Evolutionary conservation across 768 basidiomycete species (phyloP).

Genomic region (Pulveroboletus sp.): DNA sequence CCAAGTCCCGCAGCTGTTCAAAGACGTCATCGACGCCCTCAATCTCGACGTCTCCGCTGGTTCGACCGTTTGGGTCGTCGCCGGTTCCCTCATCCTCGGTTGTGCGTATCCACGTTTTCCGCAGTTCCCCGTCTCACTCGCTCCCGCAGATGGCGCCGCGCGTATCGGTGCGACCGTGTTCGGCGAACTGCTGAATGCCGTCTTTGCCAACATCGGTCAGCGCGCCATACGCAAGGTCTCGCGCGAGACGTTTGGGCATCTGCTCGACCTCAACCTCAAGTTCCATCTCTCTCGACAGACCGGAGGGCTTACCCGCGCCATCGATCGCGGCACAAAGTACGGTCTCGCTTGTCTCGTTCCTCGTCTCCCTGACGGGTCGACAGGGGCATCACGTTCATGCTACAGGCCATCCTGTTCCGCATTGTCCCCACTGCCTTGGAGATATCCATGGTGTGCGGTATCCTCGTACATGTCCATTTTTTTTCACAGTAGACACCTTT

Average conservation of each 20-base stretch:
- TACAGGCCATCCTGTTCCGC: constrained; percentile 91
- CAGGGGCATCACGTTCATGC: constrained; percentile 93
- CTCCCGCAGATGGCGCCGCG: constrained; percentile 76
- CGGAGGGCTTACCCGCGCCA: constrained; percentile 92
- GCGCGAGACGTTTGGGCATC: constrained; percentile 90
- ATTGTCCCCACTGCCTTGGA: constrained; percentile 95
- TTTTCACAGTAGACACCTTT: not conserved
- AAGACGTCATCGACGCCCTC: constrained; percentile 82
- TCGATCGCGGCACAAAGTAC: constrained; percentile 96
- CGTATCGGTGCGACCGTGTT: constrained; percentile 88
- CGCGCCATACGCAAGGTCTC: constrained; percentile 92
- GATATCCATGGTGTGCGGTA: constrained; percentile 95
- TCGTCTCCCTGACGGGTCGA: not conserved
- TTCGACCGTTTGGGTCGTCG: constrained; percentile 86
- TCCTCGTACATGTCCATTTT: constrained; percentile 57
- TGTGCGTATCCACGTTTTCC: constrained; percentile 52
- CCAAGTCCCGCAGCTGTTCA: constrained; percentile 97
- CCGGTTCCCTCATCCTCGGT: constrained; percentile 84
- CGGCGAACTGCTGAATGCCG: constrained; percentile 88
- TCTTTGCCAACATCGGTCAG: constrained; percentile 95
- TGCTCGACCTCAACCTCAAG: constrained; percentile 83
- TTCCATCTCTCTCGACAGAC: constrained; percentile 95
- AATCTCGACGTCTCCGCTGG: constrained; percentile 74
- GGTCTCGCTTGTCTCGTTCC: constrained; percentile 12
- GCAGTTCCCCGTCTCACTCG: not conserved